Percentiles rank a stretch among this genome's conserved stretches.
Evolutionary conservation across 352 stramenopile species (phyloP).

Genomic region (Phytophthora multivora): DNA sequence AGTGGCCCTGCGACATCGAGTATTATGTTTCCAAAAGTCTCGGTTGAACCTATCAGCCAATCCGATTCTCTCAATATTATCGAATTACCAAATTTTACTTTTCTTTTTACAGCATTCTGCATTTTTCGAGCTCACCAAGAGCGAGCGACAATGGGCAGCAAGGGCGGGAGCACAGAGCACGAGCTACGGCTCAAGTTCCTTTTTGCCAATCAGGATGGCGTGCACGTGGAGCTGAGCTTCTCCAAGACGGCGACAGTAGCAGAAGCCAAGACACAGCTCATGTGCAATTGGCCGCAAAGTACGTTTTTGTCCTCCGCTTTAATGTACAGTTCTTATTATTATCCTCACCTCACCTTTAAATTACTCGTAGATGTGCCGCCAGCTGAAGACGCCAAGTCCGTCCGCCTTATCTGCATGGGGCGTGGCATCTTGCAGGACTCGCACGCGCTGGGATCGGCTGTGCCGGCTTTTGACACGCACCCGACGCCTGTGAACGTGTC

Average conservation of each 20-base stretch:
- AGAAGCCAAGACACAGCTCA: constrained; percentile 69
- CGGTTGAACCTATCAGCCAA: constrained; percentile 4
- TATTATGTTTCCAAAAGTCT: no score
- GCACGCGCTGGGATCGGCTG: constrained; percentile 79
- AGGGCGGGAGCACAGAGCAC: constrained; percentile 42
- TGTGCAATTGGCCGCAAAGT: constrained; percentile 73
- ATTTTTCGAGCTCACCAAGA: constrained; percentile 7
- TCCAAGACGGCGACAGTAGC: constrained; percentile 48
- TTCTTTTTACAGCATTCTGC: constrained; percentile 2
- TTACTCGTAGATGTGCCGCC: constrained; percentile 46
- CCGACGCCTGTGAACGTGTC: constrained; percentile 96
- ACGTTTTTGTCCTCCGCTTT: constrained; percentile 4
- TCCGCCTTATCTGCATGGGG: constrained; percentile 96
- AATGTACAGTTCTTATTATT: not conserved
- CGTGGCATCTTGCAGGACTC: constrained; percentile 92
- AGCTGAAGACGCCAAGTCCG: constrained; percentile 55
- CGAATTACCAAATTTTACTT: constrained; percentile 2
- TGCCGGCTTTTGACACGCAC: constrained; percentile 94
- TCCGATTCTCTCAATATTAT: constrained; percentile 12
- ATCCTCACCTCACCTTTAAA: not conserved
- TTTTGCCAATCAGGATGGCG: constrained; percentile 84
- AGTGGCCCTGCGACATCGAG: no score
- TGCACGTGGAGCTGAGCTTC: constrained; percentile 69
- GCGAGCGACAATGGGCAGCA: constrained; percentile 9
- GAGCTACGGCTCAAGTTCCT: constrained; percentile 84